phyloP scores from a whole-genome alignment of 331 rosid genomes.

The Acacia pycnantha region DNA sequence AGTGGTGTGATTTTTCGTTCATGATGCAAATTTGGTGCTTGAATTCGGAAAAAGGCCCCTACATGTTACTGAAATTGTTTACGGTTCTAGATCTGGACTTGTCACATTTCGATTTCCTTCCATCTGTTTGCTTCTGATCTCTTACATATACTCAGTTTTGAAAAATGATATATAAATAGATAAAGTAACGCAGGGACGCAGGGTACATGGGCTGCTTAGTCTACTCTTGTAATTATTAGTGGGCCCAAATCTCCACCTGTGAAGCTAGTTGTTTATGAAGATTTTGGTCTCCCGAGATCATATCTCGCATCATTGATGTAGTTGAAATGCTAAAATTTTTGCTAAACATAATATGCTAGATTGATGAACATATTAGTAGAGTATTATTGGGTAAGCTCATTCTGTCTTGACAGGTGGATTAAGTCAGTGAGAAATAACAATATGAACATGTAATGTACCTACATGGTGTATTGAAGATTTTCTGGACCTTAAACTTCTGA shows the following conservation, averaged over 20 bases:
- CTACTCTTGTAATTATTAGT: background rate
- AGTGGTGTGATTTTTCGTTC: background rate
- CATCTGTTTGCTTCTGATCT: background rate
- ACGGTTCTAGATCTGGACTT: background rate
- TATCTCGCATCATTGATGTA: background rate
- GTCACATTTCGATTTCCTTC: background rate
- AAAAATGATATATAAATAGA: background rate
- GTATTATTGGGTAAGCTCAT: background rate
- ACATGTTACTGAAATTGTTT: background rate
- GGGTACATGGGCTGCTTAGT: background rate
- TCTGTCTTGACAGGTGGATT: background rate
- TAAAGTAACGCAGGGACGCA: background rate
- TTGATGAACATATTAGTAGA: background rate
- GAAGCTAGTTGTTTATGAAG: background rate
- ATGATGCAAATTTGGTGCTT: background rate
- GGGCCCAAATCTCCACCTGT: slow-evolving; percentile 2
- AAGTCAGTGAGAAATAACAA: background rate
- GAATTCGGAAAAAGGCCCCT: background rate
- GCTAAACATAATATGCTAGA: background rate
- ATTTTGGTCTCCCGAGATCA: background rate
- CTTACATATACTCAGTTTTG: background rate
- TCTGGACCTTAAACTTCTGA: background rate
- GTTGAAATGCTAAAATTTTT: background rate
- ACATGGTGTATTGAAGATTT: background rate
- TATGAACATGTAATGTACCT: background rate